Evolutionary conservation across 495 filamentous ascomycete species (phyloP).

Genomic region (Aspergillus carlsbadensis): DNA sequence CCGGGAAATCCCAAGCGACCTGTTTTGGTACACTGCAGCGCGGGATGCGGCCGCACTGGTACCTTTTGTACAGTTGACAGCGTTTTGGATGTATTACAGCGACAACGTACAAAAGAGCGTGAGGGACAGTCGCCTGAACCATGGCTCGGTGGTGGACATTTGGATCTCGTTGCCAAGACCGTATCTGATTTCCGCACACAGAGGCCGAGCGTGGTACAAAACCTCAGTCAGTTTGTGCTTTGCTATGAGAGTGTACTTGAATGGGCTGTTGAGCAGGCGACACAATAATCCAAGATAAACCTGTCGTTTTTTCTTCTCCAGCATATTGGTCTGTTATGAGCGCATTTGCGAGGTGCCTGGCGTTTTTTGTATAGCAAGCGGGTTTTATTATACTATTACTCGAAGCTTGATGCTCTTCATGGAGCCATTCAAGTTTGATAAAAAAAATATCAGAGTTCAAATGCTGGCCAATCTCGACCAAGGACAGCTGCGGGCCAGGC

Average conservation of each 20-base stretch:
- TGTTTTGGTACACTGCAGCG: conserved; percentile 90
- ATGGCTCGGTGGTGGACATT: conserved; percentile 54
- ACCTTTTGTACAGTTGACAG: conserved; percentile 96
- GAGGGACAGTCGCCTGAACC: conserved; percentile 37
- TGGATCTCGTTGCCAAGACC: conserved; percentile 80
- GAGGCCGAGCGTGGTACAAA: conserved; percentile 95
- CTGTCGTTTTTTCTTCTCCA: neutral
- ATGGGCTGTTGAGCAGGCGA: conserved; percentile 64
- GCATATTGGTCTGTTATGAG: conserved; percentile 5
- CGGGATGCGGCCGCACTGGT: conserved; percentile 92
- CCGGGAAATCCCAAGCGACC: conserved; percentile 55
- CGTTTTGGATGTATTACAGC: conserved; percentile 89
- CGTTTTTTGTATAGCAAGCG: neutral
- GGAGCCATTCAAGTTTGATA: neutral
- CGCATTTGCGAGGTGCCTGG: conserved; percentile 22
- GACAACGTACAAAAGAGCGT: conserved; percentile 51
- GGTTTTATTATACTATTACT: neutral
- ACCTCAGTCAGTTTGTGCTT: conserved; percentile 87
- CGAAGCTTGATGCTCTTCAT: neutral
- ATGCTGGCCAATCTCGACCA: neutral
- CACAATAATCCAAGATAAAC: neutral
- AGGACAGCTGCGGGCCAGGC: neutral
- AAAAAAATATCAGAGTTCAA: too few species aligned
- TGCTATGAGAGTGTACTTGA: conserved; percentile 95
- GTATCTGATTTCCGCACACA: conserved; percentile 89